phyloP scores from a whole-genome alignment of 495 filamentous ascomycete genomes.

The Sporormia fimetaria region DNA sequence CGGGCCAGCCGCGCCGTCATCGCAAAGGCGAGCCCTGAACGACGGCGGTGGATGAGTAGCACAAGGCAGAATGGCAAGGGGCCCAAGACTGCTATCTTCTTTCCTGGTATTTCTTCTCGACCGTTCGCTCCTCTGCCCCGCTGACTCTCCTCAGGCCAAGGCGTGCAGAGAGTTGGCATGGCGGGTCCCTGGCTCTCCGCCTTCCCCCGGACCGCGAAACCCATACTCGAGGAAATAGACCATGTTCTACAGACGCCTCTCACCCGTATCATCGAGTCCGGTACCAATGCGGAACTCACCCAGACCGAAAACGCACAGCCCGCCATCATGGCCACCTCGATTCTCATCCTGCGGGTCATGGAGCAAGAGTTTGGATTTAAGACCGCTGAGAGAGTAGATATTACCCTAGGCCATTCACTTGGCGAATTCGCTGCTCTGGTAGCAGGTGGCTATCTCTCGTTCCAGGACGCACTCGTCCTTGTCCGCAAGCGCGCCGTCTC shows the following conservation, averaged over 20 bases:
- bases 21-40: conserved; percentile 3
- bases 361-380: conserved; percentile 75
- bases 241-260: conserved; percentile 53
- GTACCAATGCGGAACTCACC: conserved; percentile 63
- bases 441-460: conserved; percentile 62
- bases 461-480: conserved; percentile 65
- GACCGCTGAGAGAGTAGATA: conserved; percentile 54
- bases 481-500: conserved; percentile 69
- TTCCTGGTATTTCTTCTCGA: conserved; percentile 28
- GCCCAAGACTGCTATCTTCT: conserved; percentile 36
- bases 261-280: conserved; percentile 66
- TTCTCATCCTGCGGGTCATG: conserved; percentile 81
- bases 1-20: too few species aligned
- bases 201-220: conserved; percentile 63
- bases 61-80: conserved; percentile 13
- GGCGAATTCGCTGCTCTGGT: conserved; percentile 91
- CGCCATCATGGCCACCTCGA: conserved; percentile 87
- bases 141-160: conserved; percentile 53
- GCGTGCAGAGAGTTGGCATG: conserved; percentile 93
- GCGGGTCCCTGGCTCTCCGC: conserved; percentile 66
- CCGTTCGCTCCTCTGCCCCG: conserved; percentile 1
- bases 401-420: conserved; percentile 85
- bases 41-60: conserved; percentile 20
- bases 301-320: conserved; percentile 83
- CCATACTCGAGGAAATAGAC: conserved; percentile 77